phyloP scores from a whole-genome alignment of 805 yeast species.

The Alloascoidea africana region DNA sequence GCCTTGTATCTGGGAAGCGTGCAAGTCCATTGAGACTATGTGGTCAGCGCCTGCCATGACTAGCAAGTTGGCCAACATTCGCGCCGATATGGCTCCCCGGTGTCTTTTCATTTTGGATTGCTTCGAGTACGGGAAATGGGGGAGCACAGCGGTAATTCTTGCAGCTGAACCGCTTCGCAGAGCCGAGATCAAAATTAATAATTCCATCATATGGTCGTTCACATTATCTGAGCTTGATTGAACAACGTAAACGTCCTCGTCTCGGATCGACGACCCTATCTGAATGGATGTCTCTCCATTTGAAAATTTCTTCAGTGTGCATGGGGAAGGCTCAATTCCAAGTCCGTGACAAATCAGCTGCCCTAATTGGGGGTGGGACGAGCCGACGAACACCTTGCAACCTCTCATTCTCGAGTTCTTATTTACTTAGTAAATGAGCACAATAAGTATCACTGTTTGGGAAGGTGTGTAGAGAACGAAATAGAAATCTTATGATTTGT shows the following conservation, averaged over 20 bases:
- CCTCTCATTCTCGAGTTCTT: conserved; percentile 43
- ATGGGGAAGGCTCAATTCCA: conserved; percentile 37
- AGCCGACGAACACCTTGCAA: conserved; percentile 79
- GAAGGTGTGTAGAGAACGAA: too few relatives aligned
- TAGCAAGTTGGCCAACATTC: conserved; percentile 74
- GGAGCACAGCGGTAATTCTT: conserved; percentile 81
- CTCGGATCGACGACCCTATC: conserved; percentile 80
- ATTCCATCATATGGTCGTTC: conserved; percentile 73
- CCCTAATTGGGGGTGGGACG: conserved; percentile 73
- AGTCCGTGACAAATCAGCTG: conserved; percentile 61
- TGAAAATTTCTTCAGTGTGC: conserved; percentile 42
- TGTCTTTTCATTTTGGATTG: conserved; percentile 98
- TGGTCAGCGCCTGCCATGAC: conserved; percentile 94
- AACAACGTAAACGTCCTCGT: conserved; percentile 85
- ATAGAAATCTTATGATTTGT: too few relatives aligned
- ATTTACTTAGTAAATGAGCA: too few relatives aligned
- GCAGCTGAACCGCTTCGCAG: conserved; percentile 85
- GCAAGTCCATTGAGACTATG: conserved; percentile 93
- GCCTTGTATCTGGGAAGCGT: conserved; percentile 97
- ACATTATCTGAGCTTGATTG: conserved; percentile 86
- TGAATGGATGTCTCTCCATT: conserved; percentile 92
- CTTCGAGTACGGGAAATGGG: conserved; percentile 88
- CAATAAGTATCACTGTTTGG: too few relatives aligned
- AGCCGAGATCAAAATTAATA: conserved; percentile 72
- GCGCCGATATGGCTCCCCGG: conserved; percentile 96